Base-by-base conservation (phyloP, 331 rosid species). In the Malus hybrid region DNA sequence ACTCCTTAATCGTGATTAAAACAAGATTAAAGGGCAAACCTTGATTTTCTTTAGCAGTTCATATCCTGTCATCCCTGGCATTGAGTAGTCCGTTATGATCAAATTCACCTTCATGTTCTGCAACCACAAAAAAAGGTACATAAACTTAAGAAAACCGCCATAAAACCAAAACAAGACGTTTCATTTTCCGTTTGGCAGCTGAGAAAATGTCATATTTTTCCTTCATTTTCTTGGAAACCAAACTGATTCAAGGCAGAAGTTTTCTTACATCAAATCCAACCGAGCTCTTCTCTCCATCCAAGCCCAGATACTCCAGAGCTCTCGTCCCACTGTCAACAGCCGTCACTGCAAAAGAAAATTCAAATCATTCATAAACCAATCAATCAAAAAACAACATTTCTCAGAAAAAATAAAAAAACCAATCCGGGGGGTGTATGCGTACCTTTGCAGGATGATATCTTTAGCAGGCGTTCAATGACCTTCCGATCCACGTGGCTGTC, bases 41-140 rank as follows among this genome's bases (percentile, higher is more conserved):
- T 94, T 94, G 77, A 94, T 92, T 86, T 82, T 94, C 83, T 94
- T 94, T 28, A 94, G 93, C 3, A 94, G 73, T 74, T 94, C 99
- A 84, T 90, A 94, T 56, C 99, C 99, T 5, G 95, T 90, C 99
- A 94, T 94, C 77, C 90, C 97, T 1, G 97, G 99, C 99, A 94
- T 94, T 34, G 97, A 94, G 76, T 94, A 94, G 75, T 94, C 97
- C 2, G 99, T 94, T 76, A 94, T 91, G 57, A 94, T 94, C 52
- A 94, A 87, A 87, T 94, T 92, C 87, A 94, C 97, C 84, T 94
- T 86, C 75, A 82, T 76, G 76, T 67, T 81, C 99, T 94, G 96
- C 19, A 19, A 79, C 66, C 79, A 68, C 50, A 80, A 44, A 63
- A 76, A 10, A 70, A 73, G 1, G 64, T 74, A 71, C 48, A 16